Base-by-base conservation (phyloP, 2,329 filamentous ascomycete species). In the Colletotrichum lentis region DNA sequence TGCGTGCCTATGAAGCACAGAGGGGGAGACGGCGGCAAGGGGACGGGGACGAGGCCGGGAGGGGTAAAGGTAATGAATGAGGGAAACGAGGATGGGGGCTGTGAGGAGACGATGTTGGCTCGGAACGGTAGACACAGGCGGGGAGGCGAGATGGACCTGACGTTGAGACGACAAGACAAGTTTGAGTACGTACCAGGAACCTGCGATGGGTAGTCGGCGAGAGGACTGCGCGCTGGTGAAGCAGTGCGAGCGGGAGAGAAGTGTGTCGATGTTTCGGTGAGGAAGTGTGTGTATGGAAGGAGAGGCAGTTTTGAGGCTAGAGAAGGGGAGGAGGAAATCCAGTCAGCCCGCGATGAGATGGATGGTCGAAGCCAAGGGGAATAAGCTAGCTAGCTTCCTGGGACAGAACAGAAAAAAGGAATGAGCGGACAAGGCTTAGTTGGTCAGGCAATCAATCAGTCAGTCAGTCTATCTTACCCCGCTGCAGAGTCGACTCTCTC, bases 1-100 rank as follows among this genome's bases (percentile, higher is more conserved):
- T 24, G 53, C 49, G 67, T 70, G 67, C 71, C 68, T 72, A 72
- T 73, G 70, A 65, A 70, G 70, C 66, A 67, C n/a, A 16, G n/a
- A 49, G 20, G 20, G 12, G 46, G 59, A 44, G 44, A 64, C 49
- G 64, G 8, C 8, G 31, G 31, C 31, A 64, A 72, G 64, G 52
- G 53, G 47, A 57, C 50, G 55, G 37, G 3, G 27, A 27, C 64
- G 64, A 56, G 69, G 54, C 18, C 35, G 61, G 41, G 61, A 58
- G 66, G 39, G n/a, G 39, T 39, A 67, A 63, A 61, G 70, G 31
- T 35, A 35, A 35, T 35, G 31, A 35, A 35, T 68, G 71, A 69
- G 65, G 62, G 44, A 31, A 8, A 31, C 31, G 31, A 35, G 31
- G 31, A 46, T n/a, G 37, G 46, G 50, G 10, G 31, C 18, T 31